A percentile compares a stretch with the other conserved stretches of the same genome.
Conservation (phyloP, 208 protist species). For the Naegleria gruberi region DNA sequence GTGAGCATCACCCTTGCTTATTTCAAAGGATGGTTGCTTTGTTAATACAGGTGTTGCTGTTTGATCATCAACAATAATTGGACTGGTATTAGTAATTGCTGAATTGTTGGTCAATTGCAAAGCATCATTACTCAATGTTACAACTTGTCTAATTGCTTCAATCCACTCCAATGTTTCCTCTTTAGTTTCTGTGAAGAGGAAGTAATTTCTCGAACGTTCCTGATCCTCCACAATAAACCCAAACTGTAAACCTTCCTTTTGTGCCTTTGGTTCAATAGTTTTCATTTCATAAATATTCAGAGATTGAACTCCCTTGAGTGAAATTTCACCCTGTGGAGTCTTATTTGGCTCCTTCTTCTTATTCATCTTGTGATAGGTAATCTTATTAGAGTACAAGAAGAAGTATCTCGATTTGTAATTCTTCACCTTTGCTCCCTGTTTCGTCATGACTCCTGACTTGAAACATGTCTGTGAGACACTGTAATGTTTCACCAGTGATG, state of each 20-base stretch:
- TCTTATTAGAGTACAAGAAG: background rate
- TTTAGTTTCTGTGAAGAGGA: background rate
- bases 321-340: background rate
- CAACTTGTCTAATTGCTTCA: background rate
- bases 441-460: background rate
- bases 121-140: background rate
- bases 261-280: background rate
- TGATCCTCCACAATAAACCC: background rate
- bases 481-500: no score
- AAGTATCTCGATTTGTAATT: background rate
- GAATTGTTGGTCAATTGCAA: no score
- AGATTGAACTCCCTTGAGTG: background rate
- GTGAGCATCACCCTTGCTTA: no score
- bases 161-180: background rate
- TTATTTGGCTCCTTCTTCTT: background rate
- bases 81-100: no score
- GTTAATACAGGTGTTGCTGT: no score
- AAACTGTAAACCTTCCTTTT: background rate
- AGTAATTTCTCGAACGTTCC: background rate
- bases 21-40: no score
- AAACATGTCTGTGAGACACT: background rate
- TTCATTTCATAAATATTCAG: background rate
- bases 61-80: no score
- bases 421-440: background rate
- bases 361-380: background rate